phyloP scores from a whole-genome alignment of 257 asterid genomes.

The Nicotiana tabacum region DNA sequence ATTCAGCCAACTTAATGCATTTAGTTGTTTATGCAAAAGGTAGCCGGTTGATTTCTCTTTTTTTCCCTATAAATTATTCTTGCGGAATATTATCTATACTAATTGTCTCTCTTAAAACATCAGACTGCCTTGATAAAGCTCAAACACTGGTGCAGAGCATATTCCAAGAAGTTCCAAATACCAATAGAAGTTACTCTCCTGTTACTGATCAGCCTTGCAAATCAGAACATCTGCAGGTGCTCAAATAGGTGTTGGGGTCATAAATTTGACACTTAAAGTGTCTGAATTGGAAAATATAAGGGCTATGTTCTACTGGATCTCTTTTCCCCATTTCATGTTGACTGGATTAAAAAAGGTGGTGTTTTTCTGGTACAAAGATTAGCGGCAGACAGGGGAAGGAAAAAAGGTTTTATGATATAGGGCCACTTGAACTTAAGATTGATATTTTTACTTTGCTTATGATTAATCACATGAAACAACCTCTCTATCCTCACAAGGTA shows the following conservation, averaged over 20 bases:
- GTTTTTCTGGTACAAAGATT: not conserved
- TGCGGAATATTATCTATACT: slow-evolving; percentile 4
- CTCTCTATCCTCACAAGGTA: no score
- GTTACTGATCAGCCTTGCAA: slow-evolving; percentile 86
- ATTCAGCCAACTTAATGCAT: slow-evolving; percentile 95
- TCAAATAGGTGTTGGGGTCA: not conserved
- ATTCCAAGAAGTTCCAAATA: slow-evolving; percentile 73
- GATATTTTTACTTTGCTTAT: not conserved
- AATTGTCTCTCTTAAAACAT: slow-evolving; percentile 18
- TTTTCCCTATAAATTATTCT: not conserved
- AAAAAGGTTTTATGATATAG: not conserved
- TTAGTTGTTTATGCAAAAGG: slow-evolving; percentile 92
- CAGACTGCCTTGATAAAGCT: slow-evolving; percentile 73
- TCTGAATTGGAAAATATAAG: not conserved
- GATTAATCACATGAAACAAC: not conserved
- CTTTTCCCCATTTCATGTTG: not conserved
- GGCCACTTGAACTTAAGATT: not conserved
- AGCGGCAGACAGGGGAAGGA: not conserved
- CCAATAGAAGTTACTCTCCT: slow-evolving; percentile 38
- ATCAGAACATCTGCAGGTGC: slow-evolving; percentile 79
- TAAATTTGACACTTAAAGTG: not conserved
- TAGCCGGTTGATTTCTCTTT: slow-evolving; percentile 24
- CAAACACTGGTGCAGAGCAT: slow-evolving; percentile 71
- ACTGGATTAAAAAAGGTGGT: not conserved
- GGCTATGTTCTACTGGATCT: not conserved